phyloP scores from a whole-genome alignment of 192 early-diverging fungal species.

The Coemansia sp. region DNA sequence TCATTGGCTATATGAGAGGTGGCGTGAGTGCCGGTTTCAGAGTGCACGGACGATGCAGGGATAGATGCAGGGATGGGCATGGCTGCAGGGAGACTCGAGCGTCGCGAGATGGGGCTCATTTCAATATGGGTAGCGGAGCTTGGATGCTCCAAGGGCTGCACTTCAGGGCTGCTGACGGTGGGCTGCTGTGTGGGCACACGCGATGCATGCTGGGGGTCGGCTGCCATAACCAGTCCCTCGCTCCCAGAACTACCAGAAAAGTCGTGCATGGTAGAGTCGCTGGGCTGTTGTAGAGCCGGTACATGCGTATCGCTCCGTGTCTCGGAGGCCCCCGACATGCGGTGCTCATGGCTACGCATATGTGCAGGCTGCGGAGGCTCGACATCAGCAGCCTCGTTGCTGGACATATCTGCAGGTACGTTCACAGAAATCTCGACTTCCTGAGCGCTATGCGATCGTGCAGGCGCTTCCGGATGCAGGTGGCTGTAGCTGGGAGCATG shows the following conservation, averaged over 20 bases:
- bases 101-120: constrained; percentile 15
- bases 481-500: constrained; percentile 26
- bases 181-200: constrained; percentile 22
- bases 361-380: constrained; percentile 2
- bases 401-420: too few relatives aligned
- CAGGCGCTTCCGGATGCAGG: constrained; percentile 7
- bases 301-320: constrained; percentile 8
- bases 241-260: not conserved
- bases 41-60: not conserved
- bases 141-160: not conserved
- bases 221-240: constrained; percentile 33
- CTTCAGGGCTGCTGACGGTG: constrained; percentile 21
- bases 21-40: not conserved
- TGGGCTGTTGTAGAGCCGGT: constrained; percentile 1
- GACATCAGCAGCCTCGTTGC: not conserved
- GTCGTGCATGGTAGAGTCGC: not conserved
- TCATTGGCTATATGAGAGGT: not conserved
- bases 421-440: constrained; percentile 3
- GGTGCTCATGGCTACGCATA: constrained; percentile 3
- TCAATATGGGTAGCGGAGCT: not conserved
- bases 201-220: constrained; percentile 20
- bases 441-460: constrained; percentile 27
- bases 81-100: constrained; percentile 16
- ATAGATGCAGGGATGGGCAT: not conserved
- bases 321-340: constrained; percentile 6